Evolutionary conservation across 2,329 filamentous ascomycete genomes (phyloP), one percentile per base, ranked within the genome.

Genomic region (Alternaria gaisen): DNA sequence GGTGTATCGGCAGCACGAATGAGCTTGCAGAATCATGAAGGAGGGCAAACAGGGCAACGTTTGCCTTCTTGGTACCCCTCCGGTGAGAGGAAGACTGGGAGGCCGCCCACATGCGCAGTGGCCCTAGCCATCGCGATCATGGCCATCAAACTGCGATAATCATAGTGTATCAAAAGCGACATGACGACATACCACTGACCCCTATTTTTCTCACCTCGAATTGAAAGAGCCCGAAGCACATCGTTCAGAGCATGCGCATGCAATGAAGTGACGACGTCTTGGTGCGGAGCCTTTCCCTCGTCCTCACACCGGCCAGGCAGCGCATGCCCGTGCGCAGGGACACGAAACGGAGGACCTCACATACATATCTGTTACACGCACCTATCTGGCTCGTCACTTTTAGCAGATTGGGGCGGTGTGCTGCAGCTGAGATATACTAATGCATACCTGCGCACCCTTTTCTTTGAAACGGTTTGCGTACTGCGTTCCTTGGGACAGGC

Each of bases 401-500:
- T 46, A 56, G 43, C 12, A 43, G 54, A 38, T 61, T 63, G 66
- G 67, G 70, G 74, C 74, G 67, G 74, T 75, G 71, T 71, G 67
- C 63, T 60, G 66, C 63, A 46, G 55, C 44, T 57, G 64, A 50
- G 63, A 61, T 71, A 71, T 77, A 77, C 73, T 77, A 76, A 74
- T 77, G 73, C 72, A 69, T 43, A 67, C 63, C 63, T 62, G 65
- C 65, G 69, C 73, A 64, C 71, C 61, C 55, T 50, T 34, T 65
- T 67, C 52, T 58, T 42, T 36, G 12, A 30, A 41, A 68, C 50
- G 55, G 55, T 61, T 50, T 66, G 65, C 65, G 32, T 48, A 64
- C 65, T 62, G 63, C 61, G 40, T 54, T 65, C 64, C 64, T 62
- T 63, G 56, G 40, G 62, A 65, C 65, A 76, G 74, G 73, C 73